Evolutionary conservation across 2,329 filamentous ascomycete species (phyloP), one percentile per base, ranked within the genome.

Genomic region (Hymenoscyphus occultus): DNA sequence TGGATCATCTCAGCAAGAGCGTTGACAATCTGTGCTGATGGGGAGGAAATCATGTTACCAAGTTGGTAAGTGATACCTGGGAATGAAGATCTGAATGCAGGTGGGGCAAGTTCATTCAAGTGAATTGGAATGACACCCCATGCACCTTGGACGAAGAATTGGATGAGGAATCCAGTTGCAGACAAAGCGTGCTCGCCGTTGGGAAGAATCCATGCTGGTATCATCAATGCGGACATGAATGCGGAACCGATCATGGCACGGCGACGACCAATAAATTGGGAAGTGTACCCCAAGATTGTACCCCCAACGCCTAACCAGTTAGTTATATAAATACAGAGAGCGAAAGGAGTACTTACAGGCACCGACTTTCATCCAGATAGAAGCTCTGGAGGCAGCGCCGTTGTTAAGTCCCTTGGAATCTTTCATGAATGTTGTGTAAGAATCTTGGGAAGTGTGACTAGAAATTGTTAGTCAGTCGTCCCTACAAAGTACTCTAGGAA

Each of bases 181-280:
- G 92, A 92, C 71, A 95, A 80, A 12, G 80, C 78, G 86, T 79
- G 71, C 78, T 82, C 9, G 77, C 77, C 59, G 16, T 28, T 58
- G 12, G 87, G 81, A 70, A 92, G 93, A 0, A 86, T 90, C 78
- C 96, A 96, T 0, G 92, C 91, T 74, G 94, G 94, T 0, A 96
- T 81, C 3, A 96, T 78, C 0, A 90, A 90, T 48, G 90, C 91
- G 40, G 91, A 91, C 35, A 72, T 64, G 32, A 72, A 40, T 4
- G 83, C 86, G 72, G 87, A 85, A 56, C 82, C 77, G 40, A 91
- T 84, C 72, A 91, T 91, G 70, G 83, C 85, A 71, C 90, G 80
- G 1, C 89, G 83, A 6, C 89, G 86, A 7, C 89, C 89, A 56
- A 90, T 82, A 39, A 88, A 86, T 76, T 90, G 87, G 31, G 84